Percentiles rank a stretch among this genome's conserved stretches.
Conservation (phyloP, 2,329 filamentous ascomycete species). For the Botryotinia calthae region DNA sequence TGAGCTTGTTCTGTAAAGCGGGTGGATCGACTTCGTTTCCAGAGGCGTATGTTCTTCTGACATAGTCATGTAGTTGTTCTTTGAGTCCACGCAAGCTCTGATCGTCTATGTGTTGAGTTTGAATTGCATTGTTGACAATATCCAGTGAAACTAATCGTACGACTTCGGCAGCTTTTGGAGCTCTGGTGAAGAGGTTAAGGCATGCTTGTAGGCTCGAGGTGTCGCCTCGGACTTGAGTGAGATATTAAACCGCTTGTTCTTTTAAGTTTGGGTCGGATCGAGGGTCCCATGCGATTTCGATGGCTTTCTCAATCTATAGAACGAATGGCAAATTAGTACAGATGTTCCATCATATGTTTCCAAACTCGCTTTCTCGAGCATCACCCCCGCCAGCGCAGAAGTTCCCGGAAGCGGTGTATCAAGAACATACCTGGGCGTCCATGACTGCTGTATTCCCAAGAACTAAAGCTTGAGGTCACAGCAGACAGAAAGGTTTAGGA, state of each 20-base stretch:
- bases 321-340: slow-evolving; percentile 23
- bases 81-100: slow-evolving; percentile 73
- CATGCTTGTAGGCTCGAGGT: slow-evolving; percentile 89
- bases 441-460: slow-evolving; percentile 29
- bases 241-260: slow-evolving; percentile 77
- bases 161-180: slow-evolving; percentile 73
- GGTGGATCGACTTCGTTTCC: slow-evolving; percentile 62
- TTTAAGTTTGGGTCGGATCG: slow-evolving; percentile 72
- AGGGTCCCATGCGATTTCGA: slow-evolving; percentile 88
- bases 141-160: slow-evolving; percentile 88
- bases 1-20: slow-evolving; percentile 92
- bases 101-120: slow-evolving; percentile 71
- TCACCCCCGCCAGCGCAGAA: background rate
- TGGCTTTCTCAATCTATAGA: slow-evolving; percentile 84
- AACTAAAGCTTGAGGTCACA: slow-evolving; percentile 20
- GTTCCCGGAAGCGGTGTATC: slow-evolving; percentile 20
- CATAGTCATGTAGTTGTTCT: slow-evolving; percentile 77
- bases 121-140: slow-evolving; percentile 87
- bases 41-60: slow-evolving; percentile 69
- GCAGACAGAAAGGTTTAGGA: slow-evolving; percentile 2
- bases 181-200: slow-evolving; percentile 77
- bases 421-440: slow-evolving; percentile 37
- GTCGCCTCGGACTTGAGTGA: slow-evolving; percentile 75
- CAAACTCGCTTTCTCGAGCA: background rate
- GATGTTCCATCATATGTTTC: background rate